Conservation (phyloP, 495 filamentous ascomycete genomes). For the Trichocladium uniseriatum region DNA sequence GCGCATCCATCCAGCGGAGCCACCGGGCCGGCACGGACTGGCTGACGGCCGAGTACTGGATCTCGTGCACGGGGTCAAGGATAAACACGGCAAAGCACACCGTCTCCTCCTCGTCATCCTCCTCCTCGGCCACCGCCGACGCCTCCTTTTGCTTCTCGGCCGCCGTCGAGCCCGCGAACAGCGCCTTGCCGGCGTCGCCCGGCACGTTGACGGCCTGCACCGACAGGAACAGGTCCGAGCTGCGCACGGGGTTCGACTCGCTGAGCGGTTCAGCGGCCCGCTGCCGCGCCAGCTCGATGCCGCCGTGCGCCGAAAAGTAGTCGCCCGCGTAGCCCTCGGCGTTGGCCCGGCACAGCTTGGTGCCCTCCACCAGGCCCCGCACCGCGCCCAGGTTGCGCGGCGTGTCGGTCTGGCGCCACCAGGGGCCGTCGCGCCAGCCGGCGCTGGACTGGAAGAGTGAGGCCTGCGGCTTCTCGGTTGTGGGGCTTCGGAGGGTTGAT, state of each 20-base stretch:
- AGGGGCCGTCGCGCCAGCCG: constrained; percentile 87
- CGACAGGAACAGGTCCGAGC: constrained; percentile 87
- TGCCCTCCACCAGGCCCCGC: constrained; percentile 71
- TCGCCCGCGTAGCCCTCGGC: constrained; percentile 82
- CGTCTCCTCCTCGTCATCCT: constrained; percentile 41
- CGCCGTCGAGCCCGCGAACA: constrained; percentile 51
- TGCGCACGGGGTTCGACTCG: constrained; percentile 81
- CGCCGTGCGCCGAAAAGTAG: constrained; percentile 66
- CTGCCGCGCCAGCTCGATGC: constrained; percentile 70
- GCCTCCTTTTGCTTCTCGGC: constrained; percentile 44
- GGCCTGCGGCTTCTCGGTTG: constrained; percentile 40
- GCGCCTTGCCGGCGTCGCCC: constrained; percentile 40
- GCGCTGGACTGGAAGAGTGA: constrained; percentile 40
- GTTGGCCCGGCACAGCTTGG: constrained; percentile 76
- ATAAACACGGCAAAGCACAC: constrained; percentile 85
- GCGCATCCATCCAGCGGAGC: constrained; percentile 86
- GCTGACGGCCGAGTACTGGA: constrained; percentile 74
- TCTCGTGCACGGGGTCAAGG: constrained; percentile 84
- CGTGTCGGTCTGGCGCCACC: constrained; percentile 72
- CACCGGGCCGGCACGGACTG: constrained; percentile 79
- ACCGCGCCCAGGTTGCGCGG: constrained; percentile 73
- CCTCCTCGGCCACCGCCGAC: constrained; percentile 39
- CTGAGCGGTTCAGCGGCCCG: constrained; percentile 62
- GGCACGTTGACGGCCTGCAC: constrained; percentile 72
- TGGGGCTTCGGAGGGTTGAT: constrained; percentile 58